Percentiles rank a stretch among this genome's conserved stretches.
These are phyloP conservation scores for Solioccasus polychromus DNA, from an alignment of 768 basidiomycete genomes.

Conservation along the genomic window DNA sequence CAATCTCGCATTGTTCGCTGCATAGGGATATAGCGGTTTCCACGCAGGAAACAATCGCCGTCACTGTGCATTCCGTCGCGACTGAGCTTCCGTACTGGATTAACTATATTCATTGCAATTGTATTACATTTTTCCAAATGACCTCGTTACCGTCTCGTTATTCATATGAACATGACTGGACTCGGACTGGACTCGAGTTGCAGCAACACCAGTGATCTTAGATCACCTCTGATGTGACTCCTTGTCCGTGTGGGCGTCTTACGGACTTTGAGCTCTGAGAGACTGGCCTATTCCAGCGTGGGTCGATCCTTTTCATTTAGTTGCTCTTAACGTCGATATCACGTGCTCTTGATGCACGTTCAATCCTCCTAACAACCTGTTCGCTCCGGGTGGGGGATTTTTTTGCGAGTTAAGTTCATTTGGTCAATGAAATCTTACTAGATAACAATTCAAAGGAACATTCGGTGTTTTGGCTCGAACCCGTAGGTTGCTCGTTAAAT, in stretches of 20 bases:
- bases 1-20: constrained; percentile 23
- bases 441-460: constrained; percentile 2
- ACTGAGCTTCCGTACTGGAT: constrained; percentile 8
- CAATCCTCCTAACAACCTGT: not conserved
- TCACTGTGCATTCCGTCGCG: constrained; percentile 11
- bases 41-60: constrained; percentile 3
- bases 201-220: not conserved
- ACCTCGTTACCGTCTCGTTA: not conserved
- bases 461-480: no score
- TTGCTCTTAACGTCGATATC: not conserved
- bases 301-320: constrained; percentile 1
- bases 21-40: constrained; percentile 19
- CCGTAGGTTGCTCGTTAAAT: no score
- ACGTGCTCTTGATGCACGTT: not conserved
- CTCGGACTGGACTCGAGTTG: no score
- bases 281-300: not conserved
- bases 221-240: constrained; percentile 9
- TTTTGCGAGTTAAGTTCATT: constrained; percentile 1
- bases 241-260: not conserved
- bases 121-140: not conserved
- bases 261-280: not conserved
- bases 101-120: constrained; percentile 8
- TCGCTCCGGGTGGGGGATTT: not conserved
- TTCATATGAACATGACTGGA: no score
- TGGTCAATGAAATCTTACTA: not conserved